Evolutionary conservation across 2,329 filamentous ascomycete genomes (phyloP).

Genomic region (Ophiostoma angusticollis): DNA sequence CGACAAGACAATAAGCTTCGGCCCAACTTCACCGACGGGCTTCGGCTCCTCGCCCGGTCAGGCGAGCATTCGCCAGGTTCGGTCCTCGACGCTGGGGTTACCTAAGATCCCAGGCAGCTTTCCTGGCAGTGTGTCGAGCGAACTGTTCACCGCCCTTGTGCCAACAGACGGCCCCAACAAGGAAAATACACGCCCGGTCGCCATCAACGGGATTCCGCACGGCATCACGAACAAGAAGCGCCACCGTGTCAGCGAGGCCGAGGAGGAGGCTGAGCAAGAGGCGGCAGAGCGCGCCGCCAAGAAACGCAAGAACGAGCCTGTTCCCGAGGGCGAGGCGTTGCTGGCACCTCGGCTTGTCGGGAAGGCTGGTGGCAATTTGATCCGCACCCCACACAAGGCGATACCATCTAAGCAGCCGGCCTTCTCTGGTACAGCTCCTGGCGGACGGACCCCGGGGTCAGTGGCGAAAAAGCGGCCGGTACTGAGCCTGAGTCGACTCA

Average conservation of each 20-base stretch:
- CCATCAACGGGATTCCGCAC: conserved; percentile 40
- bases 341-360: conserved; percentile 34
- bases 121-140: conserved; percentile 32
- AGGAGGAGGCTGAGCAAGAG: conserved; percentile 39
- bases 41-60: conserved; percentile 49
- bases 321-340: conserved; percentile 38
- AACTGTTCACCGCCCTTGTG: conserved; percentile 1
- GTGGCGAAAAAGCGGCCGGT: conserved; percentile 39
- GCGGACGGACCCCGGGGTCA: conserved; percentile 27
- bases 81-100: conserved; percentile 33
- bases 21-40: conserved; percentile 31
- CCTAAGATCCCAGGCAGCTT: conserved; percentile 24
- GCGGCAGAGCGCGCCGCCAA: conserved; percentile 39
- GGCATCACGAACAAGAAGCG: conserved; percentile 56
- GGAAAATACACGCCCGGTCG: conserved; percentile 37
- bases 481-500: conserved; percentile 45
- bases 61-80: conserved; percentile 47
- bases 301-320: conserved; percentile 41
- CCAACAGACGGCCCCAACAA: conserved; percentile 32
- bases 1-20: conserved; percentile 51
- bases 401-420: conserved; percentile 20
- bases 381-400: conserved; percentile 8
- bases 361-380: conserved; percentile 3
- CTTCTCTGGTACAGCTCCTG: background rate
- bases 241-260: conserved; percentile 42